Evolutionary conservation across 306 rosid genomes (phyloP).

Genomic region (Medicago arabica): DNA sequence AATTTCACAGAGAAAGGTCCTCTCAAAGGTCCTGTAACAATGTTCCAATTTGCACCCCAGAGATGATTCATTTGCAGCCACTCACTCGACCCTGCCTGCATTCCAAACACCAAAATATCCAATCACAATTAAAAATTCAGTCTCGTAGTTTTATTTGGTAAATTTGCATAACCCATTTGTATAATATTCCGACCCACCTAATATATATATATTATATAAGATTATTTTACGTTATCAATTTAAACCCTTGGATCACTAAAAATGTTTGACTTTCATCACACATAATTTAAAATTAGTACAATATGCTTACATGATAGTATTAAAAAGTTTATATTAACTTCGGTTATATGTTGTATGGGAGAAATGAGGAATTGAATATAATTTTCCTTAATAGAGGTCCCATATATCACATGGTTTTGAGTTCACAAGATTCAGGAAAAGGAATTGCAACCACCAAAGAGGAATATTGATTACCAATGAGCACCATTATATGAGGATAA

Average conservation of each 20-base stretch:
- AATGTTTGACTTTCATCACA: too few species aligned
- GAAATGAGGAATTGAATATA: neutral
- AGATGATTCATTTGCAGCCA: slow-evolving; percentile 82
- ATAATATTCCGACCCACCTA: slow-evolving; percentile 29
- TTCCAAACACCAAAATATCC: slow-evolving; percentile 30
- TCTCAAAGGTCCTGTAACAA: slow-evolving; percentile 63
- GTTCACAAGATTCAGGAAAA: slow-evolving; percentile 43
- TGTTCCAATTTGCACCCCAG: slow-evolving; percentile 94
- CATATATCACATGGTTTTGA: slow-evolving; percentile 53
- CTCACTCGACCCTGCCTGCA: slow-evolving; percentile 72
- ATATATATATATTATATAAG: neutral
- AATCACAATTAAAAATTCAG: neutral
- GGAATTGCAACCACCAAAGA: slow-evolving; percentile 20
- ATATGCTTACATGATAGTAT: too few species aligned
- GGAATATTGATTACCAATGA: slow-evolving; percentile 30
- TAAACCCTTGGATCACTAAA: too few species aligned
- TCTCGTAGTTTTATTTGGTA: neutral
- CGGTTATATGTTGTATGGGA: neutral
- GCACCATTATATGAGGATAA: slow-evolving; percentile 39
- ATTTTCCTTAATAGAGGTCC: slow-evolving; percentile 35
- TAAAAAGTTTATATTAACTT: too few species aligned
- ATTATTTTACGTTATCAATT: too few species aligned
- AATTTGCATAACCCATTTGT: neutral
- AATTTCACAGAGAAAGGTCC: slow-evolving; percentile 92
- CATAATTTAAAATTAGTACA: too few species aligned